Conservation (phyloP, 345 rosid species). For the Leavenworthia alabamica region DNA sequence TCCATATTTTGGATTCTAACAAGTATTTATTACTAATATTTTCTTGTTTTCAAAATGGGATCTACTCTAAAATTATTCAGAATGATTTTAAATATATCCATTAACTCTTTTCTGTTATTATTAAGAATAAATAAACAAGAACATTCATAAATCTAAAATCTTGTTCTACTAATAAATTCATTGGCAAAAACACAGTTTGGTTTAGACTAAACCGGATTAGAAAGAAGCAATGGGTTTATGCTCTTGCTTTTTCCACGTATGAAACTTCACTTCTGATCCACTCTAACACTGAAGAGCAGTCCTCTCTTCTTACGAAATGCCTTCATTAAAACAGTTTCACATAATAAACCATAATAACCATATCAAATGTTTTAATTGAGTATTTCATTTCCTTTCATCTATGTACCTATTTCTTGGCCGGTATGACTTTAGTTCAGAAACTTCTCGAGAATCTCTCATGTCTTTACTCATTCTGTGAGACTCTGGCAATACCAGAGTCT, state of each 20-base stretch:
- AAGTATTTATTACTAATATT: background rate
- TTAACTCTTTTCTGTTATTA: background rate
- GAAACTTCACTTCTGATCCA: conserved; percentile 44
- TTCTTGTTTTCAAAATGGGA: background rate
- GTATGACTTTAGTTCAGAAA: conserved; percentile 52
- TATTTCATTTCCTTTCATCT: background rate
- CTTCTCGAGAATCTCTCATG: conserved; percentile 41
- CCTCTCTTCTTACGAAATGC: conserved; percentile 54
- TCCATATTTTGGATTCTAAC: background rate
- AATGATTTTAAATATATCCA: background rate
- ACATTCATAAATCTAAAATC: background rate
- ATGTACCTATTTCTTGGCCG: conserved; percentile 60
- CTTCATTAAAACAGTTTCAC: conserved; percentile 34
- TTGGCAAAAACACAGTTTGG: background rate
- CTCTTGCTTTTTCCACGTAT: conserved; percentile 3
- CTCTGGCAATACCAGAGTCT: conserved; percentile 47
- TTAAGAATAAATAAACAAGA: background rate
- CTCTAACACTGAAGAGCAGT: conserved; percentile 58
- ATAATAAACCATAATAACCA: background rate
- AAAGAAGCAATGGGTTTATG: conserved; percentile 8
- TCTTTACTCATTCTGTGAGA: conserved; percentile 56
- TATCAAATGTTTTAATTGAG: background rate
- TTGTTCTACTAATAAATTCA: background rate
- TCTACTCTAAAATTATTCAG: background rate
- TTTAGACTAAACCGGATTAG: background rate